A percentile compares a stretch with the other conserved stretches of the same genome.
Evolutionary conservation across 228 moss, liverwort and hornwort genomes (phyloP).

Genomic region (Sphagnum magellanicum): DNA sequence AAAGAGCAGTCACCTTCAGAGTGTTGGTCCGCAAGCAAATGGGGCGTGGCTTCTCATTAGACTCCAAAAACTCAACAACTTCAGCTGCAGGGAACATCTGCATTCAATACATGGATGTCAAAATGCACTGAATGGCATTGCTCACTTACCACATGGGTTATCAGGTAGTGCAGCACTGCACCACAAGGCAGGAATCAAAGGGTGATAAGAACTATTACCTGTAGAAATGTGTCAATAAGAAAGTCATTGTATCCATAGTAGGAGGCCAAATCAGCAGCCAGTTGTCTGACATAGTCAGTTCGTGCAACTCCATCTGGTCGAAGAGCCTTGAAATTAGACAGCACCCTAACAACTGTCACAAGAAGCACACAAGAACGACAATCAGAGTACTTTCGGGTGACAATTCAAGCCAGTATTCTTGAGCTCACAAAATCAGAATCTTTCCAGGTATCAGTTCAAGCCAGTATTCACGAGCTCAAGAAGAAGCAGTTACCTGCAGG

Average conservation of each 20-base stretch:
- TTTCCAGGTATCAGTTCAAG: too few species aligned
- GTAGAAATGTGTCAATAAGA: slow-evolving; percentile 71
- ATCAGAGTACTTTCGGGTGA: too few species aligned
- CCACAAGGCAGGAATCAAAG: not conserved
- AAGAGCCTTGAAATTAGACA: slow-evolving; percentile 83
- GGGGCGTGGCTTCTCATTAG: slow-evolving; percentile 92
- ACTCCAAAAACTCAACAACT: slow-evolving; percentile 82
- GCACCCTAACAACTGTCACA: slow-evolving; percentile 74
- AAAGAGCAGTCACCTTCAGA: slow-evolving; percentile 44
- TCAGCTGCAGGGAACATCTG: slow-evolving; percentile 97
- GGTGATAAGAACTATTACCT: slow-evolving; percentile 21
- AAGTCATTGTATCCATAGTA: slow-evolving; percentile 92
- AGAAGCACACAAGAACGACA: not conserved
- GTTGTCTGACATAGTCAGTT: slow-evolving; percentile 73
- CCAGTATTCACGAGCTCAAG: too few species aligned
- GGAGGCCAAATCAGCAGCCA: slow-evolving; percentile 64
- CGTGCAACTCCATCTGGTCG: slow-evolving; percentile 61
- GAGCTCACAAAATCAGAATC: too few species aligned
- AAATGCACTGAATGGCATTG: too few species aligned
- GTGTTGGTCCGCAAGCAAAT: slow-evolving; percentile 92
- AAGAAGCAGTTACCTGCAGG: too few species aligned
- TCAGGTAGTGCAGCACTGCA: too few species aligned
- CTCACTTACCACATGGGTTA: too few species aligned
- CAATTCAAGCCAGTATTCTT: too few species aligned
- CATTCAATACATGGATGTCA: not conserved